A percentile compares a stretch with the other conserved stretches of the same genome.
These are phyloP conservation scores for Pelargonium citronellum DNA, from an alignment of 441 rosid genomes.

Conservation along the genomic window DNA sequence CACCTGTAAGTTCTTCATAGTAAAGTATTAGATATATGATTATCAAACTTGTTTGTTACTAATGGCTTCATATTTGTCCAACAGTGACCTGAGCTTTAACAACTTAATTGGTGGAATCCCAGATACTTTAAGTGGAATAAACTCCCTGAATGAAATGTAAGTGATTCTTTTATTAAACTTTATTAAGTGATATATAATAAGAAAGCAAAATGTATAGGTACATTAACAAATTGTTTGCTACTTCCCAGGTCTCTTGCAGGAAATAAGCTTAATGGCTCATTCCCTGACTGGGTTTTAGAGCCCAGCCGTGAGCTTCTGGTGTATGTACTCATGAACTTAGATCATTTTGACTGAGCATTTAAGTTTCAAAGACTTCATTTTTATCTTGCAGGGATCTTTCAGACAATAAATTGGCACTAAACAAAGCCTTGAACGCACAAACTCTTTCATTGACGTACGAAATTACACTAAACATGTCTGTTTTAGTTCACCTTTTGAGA, in stretches of 20 bases:
- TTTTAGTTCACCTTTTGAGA: neutral
- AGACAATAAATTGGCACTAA: slow-evolving; percentile 1
- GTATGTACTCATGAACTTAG: neutral
- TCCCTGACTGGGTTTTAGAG: slow-evolving; percentile 2
- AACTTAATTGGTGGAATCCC: neutral
- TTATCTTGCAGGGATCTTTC: slow-evolving; percentile 5
- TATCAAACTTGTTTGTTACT: neutral
- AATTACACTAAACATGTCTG: neutral
- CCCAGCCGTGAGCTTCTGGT: neutral
- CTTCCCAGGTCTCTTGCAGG: slow-evolving; percentile 4
- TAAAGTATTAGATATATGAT: neutral
- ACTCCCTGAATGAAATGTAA: neutral
- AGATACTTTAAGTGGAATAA: neutral
- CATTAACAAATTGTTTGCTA: neutral
- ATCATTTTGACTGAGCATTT: neutral
- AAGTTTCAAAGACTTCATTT: neutral
- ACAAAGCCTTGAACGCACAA: neutral
- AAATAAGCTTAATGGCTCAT: neutral
- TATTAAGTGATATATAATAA: neutral
- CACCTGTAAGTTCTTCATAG: neutral
- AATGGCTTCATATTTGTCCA: neutral
- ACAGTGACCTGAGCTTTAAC: slow-evolving; percentile 8
- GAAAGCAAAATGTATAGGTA: neutral
- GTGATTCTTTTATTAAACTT: neutral
- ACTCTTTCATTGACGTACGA: neutral